A percentile compares a stretch with the other conserved stretches of the same genome.
Conservation (phyloP, 108 stramenopile species). For the Fistulifera solaris region DNA sequence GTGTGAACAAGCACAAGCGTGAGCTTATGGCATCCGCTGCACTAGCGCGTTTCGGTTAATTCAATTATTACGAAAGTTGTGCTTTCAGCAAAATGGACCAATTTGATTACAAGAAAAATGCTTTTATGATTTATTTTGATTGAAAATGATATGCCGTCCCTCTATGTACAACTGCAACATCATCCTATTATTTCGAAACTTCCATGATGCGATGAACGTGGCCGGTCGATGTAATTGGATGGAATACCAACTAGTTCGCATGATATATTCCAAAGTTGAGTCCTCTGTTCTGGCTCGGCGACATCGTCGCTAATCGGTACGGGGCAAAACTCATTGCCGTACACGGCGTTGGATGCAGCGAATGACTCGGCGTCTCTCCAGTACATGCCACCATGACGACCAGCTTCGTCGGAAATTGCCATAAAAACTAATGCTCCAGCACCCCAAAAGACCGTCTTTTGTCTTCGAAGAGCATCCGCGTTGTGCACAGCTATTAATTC, state of each 20-base stretch:
- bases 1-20: slow-evolving; percentile 82
- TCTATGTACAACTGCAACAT: no score
- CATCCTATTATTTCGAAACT: no score
- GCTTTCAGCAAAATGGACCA: no score
- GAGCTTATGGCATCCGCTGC: slow-evolving; percentile 82
- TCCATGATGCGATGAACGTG: no score
- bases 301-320: slow-evolving; percentile 1
- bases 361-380: slow-evolving; percentile 6
- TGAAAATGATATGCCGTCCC: no score
- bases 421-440: slow-evolving; percentile 10
- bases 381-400: background rate
- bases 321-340: slow-evolving; percentile 10
- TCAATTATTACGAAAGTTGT: no score
- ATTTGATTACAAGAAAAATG: no score
- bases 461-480: background rate
- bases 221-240: background rate
- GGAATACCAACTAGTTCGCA: slow-evolving; percentile 8
- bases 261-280: slow-evolving; percentile 4
- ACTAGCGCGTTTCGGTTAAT: slow-evolving; percentile 39
- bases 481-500: background rate
- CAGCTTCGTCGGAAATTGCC: background rate
- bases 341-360: slow-evolving; percentile 1
- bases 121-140: no score
- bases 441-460: slow-evolving; percentile 12
- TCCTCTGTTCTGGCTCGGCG: background rate